Evolutionary conservation across 1,284 basidiomycete species (phyloP), one percentile per base, ranked within the genome.

Genomic region (Apiotrichum sp.): DNA sequence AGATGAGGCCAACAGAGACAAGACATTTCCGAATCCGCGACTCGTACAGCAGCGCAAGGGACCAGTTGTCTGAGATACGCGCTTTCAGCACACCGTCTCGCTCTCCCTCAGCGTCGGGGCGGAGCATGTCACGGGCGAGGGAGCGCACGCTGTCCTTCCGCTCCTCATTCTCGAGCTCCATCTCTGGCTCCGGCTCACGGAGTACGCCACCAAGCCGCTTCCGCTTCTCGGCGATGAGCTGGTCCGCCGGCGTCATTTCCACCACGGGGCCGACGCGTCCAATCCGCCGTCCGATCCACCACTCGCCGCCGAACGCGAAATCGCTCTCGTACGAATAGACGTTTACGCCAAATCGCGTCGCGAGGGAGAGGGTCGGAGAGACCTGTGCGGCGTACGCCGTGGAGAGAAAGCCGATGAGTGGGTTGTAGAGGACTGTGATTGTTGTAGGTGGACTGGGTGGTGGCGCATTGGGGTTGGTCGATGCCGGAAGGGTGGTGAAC

Each of bases 241-340:
- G 31, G 29, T 55, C 53, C 22, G 58, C 59, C 10, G 56, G 33
- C 4, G 50, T 55, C 36, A 58, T 52, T 49, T 61, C 59, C 11
- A 58, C 46, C 14, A 53, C 52, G 3, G 49, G 58, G 8, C 40
- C 56, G 11, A 14, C 42, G 8, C 14, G 45, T 11, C 50, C 60
- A n/a, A 56, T 46, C 34, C 69, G 55, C 32, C 73, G 82, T 13
- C 88, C 82, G 66, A 91, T 81, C 89, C 89, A 93, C 88, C 89
- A 93, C 74, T 93, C 91, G 3, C 87, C 86, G n/a, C 90, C 95
- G 75, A 98, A 81, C 4, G 89, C 87, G 84, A 93, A 88, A 72
- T 97, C 93, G 69, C 89, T 92, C 66, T 96, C 92, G 75, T 95
- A 98, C 69, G 89, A 93, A 71, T 96, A 97, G 32, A 95, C 84